Percentiles rank a stretch among this genome's conserved stretches.
These are phyloP conservation scores for Tulasnella sp. DNA, from an alignment of 768 basidiomycete species.

Conservation along the genomic window DNA sequence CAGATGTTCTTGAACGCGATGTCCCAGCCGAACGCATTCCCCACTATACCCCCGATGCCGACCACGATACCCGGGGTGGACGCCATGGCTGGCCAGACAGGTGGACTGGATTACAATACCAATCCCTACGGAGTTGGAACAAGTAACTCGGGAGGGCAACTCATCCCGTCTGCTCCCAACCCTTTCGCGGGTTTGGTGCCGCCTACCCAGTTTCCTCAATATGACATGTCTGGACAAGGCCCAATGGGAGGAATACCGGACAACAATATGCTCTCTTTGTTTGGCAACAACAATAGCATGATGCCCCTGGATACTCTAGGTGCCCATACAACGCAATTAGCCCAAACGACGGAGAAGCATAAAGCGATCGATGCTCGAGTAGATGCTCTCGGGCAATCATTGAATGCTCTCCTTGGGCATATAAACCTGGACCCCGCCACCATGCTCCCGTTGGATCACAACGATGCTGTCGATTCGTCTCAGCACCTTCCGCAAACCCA, in stretches of 20 bases:
- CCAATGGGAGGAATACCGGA: not conserved
- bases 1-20: slow-evolving; percentile 37
- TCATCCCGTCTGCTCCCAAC: not conserved
- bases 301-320: slow-evolving; percentile 31
- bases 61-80: slow-evolving; percentile 4
- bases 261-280: not conserved
- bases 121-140: not conserved
- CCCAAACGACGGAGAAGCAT: not conserved
- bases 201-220: not conserved
- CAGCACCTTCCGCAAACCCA: not conserved
- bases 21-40: slow-evolving; percentile 21
- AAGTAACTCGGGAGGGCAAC: not conserved
- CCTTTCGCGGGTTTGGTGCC: not conserved
- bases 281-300: not conserved
- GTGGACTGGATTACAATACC: not conserved
- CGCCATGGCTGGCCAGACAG: not conserved
- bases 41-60: not conserved
- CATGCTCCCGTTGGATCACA: slow-evolving; percentile 7
- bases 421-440: slow-evolving; percentile 58
- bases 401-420: slow-evolving; percentile 67
- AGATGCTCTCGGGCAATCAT: slow-evolving; percentile 60
- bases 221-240: not conserved
- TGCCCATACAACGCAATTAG: not conserved
- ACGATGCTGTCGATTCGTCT: not conserved
- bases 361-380: slow-evolving; percentile 65